Base-by-base conservation (phyloP, 1,284 basidiomycete genomes). In the Grifola frondosa region DNA sequence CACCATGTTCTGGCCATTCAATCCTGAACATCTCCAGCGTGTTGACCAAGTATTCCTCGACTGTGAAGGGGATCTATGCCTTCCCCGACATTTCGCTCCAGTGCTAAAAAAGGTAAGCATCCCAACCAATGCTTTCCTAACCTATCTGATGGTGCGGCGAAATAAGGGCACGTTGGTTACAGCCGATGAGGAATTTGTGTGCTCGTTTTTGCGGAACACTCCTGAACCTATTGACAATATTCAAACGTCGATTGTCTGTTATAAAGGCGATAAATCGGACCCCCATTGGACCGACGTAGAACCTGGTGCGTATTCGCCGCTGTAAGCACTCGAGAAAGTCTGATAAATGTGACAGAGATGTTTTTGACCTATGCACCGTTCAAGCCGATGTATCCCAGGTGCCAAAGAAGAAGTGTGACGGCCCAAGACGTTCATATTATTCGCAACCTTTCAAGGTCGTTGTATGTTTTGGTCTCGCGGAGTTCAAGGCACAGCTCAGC, bases 241-340 rank as follows among this genome's bases (percentile, higher is more conserved):
- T 12, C 33, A 44, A 0, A 52, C 58, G 10, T 52, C 70, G 53
- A 61, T 77, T 6, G 56, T 62, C 23, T 70, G 68, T 31, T 80
- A 79, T 45, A 59, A 65, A 22, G 78, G 78, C 0, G 46, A 44
- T 10, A 40, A 54, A 5, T 28, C 29, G 5, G 56, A 62, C 21
- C 74, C 74, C 16, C 54, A 53, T 12, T 80, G 77, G 77, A 66
- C 59, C 1, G 73, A 78, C 45, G 53, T 58, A 1, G 70, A 75
- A 19, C 58, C 68, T 19, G 67, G 77, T 72, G 15, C 17, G 52
- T 39, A 10, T 9, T 10, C n/a, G 16, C 0, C 12, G 23, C 34
- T 12, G 23, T 20, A 6, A 25, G 12, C 6, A 22, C 16, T 28
- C 25, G n/a, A 22, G 2, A 29, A n/a, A 24, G 36, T 13, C 16